phyloP scores from a whole-genome alignment of 768 basidiomycete genomes.

The Termitomyces sp. region DNA sequence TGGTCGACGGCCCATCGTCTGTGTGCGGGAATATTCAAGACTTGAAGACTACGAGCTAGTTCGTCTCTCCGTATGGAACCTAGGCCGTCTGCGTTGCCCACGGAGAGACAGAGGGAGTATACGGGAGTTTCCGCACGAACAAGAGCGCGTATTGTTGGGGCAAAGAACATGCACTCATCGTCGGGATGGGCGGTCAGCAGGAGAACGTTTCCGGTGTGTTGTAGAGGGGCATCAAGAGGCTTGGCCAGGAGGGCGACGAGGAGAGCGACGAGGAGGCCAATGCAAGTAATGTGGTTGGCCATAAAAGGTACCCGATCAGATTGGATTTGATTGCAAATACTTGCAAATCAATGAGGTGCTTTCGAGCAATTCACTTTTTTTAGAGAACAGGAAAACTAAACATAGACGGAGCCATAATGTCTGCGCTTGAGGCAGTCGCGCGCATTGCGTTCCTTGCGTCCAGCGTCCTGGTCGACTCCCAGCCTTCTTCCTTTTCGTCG shows the following conservation, averaged over 20 bases:
- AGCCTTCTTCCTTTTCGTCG: slow-evolving; percentile 41
- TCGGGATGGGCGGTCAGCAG: slow-evolving; percentile 91
- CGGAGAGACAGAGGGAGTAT: slow-evolving; percentile 68
- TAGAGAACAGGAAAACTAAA: neutral
- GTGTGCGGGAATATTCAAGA: slow-evolving; percentile 54
- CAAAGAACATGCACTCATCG: slow-evolving; percentile 94
- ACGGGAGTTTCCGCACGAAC: slow-evolving; percentile 7
- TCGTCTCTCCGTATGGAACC: slow-evolving; percentile 57
- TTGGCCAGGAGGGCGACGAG: slow-evolving; percentile 24
- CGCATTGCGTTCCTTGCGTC: slow-evolving; percentile 71
- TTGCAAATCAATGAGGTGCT: slow-evolving; percentile 37
- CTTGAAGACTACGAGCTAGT: slow-evolving; percentile 53
- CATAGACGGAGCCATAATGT: slow-evolving; percentile 13
- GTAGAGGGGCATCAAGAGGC: slow-evolving; percentile 20
- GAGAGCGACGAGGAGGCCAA: slow-evolving; percentile 24
- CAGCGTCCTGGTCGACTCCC: slow-evolving; percentile 57
- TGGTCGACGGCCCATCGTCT: slow-evolving; percentile 62
- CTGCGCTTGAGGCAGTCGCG: slow-evolving; percentile 39
- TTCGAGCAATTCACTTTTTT: slow-evolving; percentile 21
- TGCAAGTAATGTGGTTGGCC: slow-evolving; percentile 12
- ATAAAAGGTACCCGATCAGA: neutral
- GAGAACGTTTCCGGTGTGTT: slow-evolving; percentile 31
- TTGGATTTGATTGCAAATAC: slow-evolving; percentile 22
- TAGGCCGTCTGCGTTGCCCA: slow-evolving; percentile 74
- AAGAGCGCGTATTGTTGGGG: slow-evolving; percentile 70